These are phyloP conservation scores for Tausonia pullulans DNA, from an alignment of 1,284 basidiomycete species.

Conservation along the genomic window DNA sequence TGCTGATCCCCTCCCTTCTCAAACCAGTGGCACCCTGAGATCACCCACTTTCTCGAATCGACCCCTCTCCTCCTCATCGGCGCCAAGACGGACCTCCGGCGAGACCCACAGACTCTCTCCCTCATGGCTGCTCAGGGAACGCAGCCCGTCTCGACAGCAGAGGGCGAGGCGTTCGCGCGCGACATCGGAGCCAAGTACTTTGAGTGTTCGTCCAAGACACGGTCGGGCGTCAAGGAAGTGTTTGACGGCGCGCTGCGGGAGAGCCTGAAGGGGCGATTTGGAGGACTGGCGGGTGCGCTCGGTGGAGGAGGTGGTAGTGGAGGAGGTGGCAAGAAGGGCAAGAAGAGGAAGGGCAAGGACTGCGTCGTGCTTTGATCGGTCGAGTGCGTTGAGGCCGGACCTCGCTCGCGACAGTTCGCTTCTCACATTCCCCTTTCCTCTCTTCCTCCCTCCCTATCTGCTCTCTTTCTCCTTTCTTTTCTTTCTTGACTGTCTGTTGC, in stretches of 20 bases:
- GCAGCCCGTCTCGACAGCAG: constrained; percentile 65
- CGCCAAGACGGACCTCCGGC: constrained; percentile 84
- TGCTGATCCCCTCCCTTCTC: neutral
- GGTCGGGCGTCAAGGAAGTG: constrained; percentile 79
- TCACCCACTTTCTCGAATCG: constrained; percentile 90
- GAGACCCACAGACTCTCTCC: constrained; percentile 75
- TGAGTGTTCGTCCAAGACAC: constrained; percentile 90
- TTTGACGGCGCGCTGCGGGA: constrained; percentile 83
- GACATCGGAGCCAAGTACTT: constrained; percentile 93
- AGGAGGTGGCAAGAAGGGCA: constrained; percentile 60
- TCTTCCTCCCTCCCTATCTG: neutral
- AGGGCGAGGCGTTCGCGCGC: constrained; percentile 66
- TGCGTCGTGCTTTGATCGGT: constrained; percentile 59
- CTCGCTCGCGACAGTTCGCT: neutral
- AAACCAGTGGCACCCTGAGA: constrained; percentile 87
- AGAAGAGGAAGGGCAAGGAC: constrained; percentile 48
- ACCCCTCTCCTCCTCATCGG: constrained; percentile 87
- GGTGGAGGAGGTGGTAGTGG: constrained; percentile 48
- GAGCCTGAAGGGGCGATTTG: constrained; percentile 44
- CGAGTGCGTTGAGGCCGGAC: neutral
- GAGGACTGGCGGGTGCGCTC: constrained; percentile 26
- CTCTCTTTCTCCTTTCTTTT: neutral
- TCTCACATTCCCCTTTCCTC: neutral
- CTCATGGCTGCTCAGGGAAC: constrained; percentile 89
- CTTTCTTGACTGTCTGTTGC: neutral